Evolutionary conservation across 768 basidiomycete species (phyloP).

Genomic region (Russula dissimulans): DNA sequence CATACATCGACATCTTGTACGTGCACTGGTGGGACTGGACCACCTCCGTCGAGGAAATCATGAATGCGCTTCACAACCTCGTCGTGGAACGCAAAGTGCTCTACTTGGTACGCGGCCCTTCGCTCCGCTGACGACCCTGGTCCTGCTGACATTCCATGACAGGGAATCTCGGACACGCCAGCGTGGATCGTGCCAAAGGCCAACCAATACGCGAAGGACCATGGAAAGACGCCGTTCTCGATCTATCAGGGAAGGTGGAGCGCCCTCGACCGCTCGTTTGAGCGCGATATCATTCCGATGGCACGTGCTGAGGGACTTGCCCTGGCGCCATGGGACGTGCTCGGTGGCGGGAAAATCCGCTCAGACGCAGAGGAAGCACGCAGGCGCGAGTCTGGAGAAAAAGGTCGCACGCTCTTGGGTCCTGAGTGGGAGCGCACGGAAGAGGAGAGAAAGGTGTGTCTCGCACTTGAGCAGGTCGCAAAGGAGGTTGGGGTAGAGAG

Average conservation of each 20-base stretch:
- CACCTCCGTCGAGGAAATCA: slow-evolving; percentile 25
- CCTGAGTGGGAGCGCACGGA: slow-evolving; percentile 13
- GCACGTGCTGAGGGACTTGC: slow-evolving; percentile 27
- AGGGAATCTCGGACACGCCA: slow-evolving; percentile 25
- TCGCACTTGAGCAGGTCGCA: slow-evolving; percentile 36
- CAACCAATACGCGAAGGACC: slow-evolving; percentile 31
- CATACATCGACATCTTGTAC: slow-evolving; percentile 50
- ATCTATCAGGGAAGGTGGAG: slow-evolving; percentile 35
- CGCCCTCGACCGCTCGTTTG: slow-evolving; percentile 29
- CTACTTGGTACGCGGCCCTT: slow-evolving; percentile 27
- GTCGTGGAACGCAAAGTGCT: slow-evolving; percentile 36
- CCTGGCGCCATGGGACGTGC: slow-evolving; percentile 36
- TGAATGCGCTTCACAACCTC: slow-evolving; percentile 30
- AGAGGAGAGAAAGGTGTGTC: slow-evolving; percentile 13
- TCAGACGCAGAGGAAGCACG: slow-evolving; percentile 32
- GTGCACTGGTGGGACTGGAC: slow-evolving; percentile 45
- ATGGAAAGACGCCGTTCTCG: slow-evolving; percentile 34
- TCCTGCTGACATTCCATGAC: neutral
- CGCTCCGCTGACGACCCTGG: no score
- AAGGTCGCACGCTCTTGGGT: slow-evolving; percentile 25
- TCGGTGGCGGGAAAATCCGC: slow-evolving; percentile 34
- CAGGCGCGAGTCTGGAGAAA: slow-evolving; percentile 26
- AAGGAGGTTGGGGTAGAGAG: slow-evolving; percentile 38
- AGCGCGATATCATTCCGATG: slow-evolving; percentile 37
- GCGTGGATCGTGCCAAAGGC: slow-evolving; percentile 32